Base-by-base conservation (phyloP, 2,329 filamentous ascomycete genomes). In the Davidsoniella australis region DNA sequence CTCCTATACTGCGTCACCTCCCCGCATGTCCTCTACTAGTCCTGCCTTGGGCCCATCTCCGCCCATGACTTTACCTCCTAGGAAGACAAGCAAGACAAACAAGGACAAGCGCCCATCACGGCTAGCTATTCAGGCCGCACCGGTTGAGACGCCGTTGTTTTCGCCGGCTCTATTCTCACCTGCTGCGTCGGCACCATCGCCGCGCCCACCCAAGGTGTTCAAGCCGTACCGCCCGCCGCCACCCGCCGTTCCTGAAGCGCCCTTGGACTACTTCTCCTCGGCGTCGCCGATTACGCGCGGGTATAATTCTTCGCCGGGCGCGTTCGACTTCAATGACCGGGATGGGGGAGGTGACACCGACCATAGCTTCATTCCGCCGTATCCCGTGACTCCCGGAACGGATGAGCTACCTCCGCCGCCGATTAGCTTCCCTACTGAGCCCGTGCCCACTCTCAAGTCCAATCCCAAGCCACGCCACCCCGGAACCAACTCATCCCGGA, bases 141-240 rank as follows among this genome's bases (percentile, higher is more conserved):
- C n/a, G 24, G 14, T 36, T 1, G 42, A 44, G 14, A 29, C 24
- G 3, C 42, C 42, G 24, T 44, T 29, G 26, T 29, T 48, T 18
- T 24, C 43, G 12, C 41, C 46, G 16, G 38, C 46, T 33, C 38
- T 48, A 4, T 48, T 48, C 10, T 48, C 48, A 4, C 48, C 48
- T 12, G 26, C 26, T 29, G 33, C 37, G 7, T 17, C 48, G 3
- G n/a, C 43, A 16, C 26, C 26, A 10, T 49, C 47, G 24, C 51
- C 42, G 9, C 43, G 39, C 2, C 47, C 51, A 10, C 39, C 51
- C 26, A 49, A 47, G 14, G 47, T 49, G 29, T 53, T 49, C 24
- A 53, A 53, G 44, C 51, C 51, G 12, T 53, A 49, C 23, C 47
- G 51, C 29, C 47, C 48, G 36, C 47, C 47, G 20, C 51, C 43